phyloP scores from a whole-genome alignment of 768 basidiomycete genomes.

The Lactarius sanguifluus region DNA sequence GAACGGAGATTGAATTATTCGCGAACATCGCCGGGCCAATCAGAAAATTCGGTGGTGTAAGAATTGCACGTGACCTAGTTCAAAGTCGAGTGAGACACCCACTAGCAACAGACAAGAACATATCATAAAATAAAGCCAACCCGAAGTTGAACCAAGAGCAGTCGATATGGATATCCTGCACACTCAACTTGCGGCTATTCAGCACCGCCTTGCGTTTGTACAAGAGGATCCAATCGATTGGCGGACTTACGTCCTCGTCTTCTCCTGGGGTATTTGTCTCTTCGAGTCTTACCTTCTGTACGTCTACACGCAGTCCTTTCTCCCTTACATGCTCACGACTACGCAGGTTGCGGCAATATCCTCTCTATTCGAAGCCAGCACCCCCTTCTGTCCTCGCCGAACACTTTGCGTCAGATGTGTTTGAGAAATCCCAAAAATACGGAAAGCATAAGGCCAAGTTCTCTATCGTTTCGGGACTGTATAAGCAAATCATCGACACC shows the following conservation, averaged over 20 bases:
- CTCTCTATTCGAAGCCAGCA: slow-evolving; percentile 70
- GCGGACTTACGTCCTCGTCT: slow-evolving; percentile 75
- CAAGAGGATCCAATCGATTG: slow-evolving; percentile 72
- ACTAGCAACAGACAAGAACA: background rate
- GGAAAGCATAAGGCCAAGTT: slow-evolving; percentile 89
- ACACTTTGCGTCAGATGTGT: slow-evolving; percentile 69
- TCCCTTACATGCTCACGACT: background rate
- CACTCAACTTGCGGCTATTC: slow-evolving; percentile 39
- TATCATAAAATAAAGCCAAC: background rate
- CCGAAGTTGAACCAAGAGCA: too few species aligned
- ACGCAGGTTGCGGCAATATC: slow-evolving; percentile 72
- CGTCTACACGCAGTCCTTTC: slow-evolving; percentile 36
- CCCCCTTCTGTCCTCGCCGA: slow-evolving; percentile 69
- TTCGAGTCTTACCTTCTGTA: slow-evolving; percentile 90
- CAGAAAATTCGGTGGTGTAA: background rate
- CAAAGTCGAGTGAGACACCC: background rate
- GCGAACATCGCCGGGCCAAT: slow-evolving; percentile 22
- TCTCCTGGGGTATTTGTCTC: slow-evolving; percentile 73
- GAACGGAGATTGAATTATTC: slow-evolving; percentile 20
- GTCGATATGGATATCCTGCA: slow-evolving; percentile 27
- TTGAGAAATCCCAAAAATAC: slow-evolving; percentile 89
- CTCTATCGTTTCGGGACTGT: slow-evolving; percentile 69
- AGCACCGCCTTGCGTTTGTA: slow-evolving; percentile 68
- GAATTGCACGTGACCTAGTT: background rate
- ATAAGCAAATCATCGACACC: slow-evolving; percentile 71